phyloP scores from a whole-genome alignment of 2,329 filamentous ascomycete genomes.

The Colletotrichum abscissum region DNA sequence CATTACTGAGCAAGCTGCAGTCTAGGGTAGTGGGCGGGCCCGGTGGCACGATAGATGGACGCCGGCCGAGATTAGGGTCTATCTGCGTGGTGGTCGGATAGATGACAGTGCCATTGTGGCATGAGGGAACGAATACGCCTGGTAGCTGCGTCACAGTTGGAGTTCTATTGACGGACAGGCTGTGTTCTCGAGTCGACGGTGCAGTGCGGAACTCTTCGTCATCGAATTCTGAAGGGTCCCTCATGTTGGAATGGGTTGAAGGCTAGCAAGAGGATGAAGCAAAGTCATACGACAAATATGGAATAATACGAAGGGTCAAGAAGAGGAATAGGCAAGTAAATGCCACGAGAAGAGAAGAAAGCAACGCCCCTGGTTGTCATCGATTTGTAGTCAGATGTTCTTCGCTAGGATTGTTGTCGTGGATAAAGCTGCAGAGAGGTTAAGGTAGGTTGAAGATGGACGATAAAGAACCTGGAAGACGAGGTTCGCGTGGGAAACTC shows the following conservation, averaged over 20 bases:
- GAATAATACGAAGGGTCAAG: neutral
- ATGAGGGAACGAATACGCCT: constrained; percentile 18
- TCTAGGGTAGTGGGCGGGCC: constrained; percentile 18
- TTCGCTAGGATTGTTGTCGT: neutral
- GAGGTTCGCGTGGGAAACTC: fast-evolving
- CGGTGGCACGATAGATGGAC: neutral
- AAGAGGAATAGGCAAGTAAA: neutral
- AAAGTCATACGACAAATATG: neutral
- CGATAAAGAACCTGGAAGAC: neutral
- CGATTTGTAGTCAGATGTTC: neutral
- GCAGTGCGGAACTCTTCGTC: neutral
- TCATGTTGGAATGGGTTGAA: neutral
- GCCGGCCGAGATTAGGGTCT: neutral
- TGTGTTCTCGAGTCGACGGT: neutral
- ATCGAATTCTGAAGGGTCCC: too few relatives aligned
- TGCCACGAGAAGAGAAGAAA: too few relatives aligned
- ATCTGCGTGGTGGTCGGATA: constrained; percentile 2
- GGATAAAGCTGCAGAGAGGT: neutral
- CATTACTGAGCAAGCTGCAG: constrained; percentile 25
- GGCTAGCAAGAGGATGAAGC: too few relatives aligned
- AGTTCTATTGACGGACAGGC: neutral
- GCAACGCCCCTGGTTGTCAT: too few relatives aligned
- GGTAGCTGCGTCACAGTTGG: neutral
- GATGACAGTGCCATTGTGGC: constrained; percentile 2
- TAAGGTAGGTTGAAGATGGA: too few relatives aligned